A percentile compares a stretch with the other conserved stretches of the same genome.
These are phyloP conservation scores for Parachaetomium inaequale DNA, from an alignment of 495 filamentous ascomycete genomes.

Conservation along the genomic window DNA sequence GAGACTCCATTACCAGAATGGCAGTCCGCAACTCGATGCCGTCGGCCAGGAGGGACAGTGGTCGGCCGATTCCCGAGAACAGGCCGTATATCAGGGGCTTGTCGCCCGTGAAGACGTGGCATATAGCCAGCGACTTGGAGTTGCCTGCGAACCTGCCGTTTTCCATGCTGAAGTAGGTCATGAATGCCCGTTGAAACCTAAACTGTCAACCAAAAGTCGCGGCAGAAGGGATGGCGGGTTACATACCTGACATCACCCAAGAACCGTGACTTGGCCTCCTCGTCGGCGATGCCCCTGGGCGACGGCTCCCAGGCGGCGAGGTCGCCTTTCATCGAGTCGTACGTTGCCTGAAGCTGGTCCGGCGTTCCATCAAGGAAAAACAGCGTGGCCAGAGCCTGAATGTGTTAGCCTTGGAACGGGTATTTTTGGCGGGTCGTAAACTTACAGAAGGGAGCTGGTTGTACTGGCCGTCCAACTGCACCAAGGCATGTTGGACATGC, in stretches of 20 bases:
- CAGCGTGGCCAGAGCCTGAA: slow-evolving; percentile 26
- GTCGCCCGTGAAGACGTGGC: slow-evolving; percentile 23
- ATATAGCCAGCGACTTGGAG: slow-evolving; percentile 23
- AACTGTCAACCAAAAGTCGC: not conserved
- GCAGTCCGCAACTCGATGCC: slow-evolving; percentile 28
- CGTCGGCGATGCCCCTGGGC: slow-evolving; percentile 24
- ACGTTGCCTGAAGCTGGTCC: slow-evolving; percentile 21
- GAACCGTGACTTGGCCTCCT: slow-evolving; percentile 13
- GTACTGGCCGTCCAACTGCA: slow-evolving; percentile 24
- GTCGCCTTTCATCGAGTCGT: slow-evolving; percentile 18
- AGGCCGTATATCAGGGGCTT: slow-evolving; percentile 31
- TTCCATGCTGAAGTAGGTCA: slow-evolving; percentile 37
- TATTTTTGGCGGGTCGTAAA: not conserved
- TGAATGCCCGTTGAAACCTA: slow-evolving; percentile 33
- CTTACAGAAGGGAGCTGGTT: slow-evolving; percentile 29
- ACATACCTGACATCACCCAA: slow-evolving; percentile 27
- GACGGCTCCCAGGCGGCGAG: slow-evolving; percentile 26
- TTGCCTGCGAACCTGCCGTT: slow-evolving; percentile 22
- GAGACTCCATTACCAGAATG: slow-evolving; percentile 28
- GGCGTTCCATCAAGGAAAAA: slow-evolving; percentile 21
- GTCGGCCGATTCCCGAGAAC: slow-evolving; percentile 26
- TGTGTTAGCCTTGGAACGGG: slow-evolving; percentile 1
- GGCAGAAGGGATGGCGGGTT: not conserved
- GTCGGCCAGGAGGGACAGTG: slow-evolving; percentile 30
- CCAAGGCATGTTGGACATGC: slow-evolving; percentile 31